Conservation (phyloP, 352 stramenopile species). For the Phytophthora ramorum region DNA sequence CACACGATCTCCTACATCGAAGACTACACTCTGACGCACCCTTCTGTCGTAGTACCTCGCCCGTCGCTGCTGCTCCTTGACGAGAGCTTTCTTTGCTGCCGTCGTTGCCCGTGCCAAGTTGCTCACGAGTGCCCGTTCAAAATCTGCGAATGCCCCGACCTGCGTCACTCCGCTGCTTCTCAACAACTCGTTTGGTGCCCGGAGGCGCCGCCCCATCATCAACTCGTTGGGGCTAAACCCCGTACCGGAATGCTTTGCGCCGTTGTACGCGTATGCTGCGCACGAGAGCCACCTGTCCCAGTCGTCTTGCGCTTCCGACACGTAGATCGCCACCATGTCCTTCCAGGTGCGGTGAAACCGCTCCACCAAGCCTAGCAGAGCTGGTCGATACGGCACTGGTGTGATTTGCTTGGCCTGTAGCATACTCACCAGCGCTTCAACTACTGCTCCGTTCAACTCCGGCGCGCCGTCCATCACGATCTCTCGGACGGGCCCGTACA, state of each 20-base stretch:
- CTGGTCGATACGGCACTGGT: slow-evolving; percentile 25
- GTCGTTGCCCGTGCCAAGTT: background rate
- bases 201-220: slow-evolving; percentile 7
- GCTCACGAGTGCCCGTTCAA: background rate
- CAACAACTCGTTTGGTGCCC: slow-evolving; percentile 11
- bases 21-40: background rate
- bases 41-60: slow-evolving; percentile 10
- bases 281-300: slow-evolving; percentile 28
- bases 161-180: background rate
- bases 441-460: slow-evolving; percentile 6
- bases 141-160: background rate
- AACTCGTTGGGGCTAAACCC: slow-evolving; percentile 7
- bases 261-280: slow-evolving; percentile 18
- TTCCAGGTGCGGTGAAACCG: slow-evolving; percentile 25
- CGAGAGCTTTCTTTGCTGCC: background rate
- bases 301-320: slow-evolving; percentile 8
- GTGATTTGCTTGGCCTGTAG: slow-evolving; percentile 17
- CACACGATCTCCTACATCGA: slow-evolving; percentile 4
- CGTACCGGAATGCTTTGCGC: background rate
- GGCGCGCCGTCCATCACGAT: slow-evolving; percentile 1
- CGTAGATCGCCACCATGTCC: slow-evolving; percentile 32
- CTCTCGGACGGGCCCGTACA: background rate
- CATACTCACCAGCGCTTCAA: slow-evolving; percentile 7
- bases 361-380: slow-evolving; percentile 18
- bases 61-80: background rate